Evolutionary conservation across 805 yeast genomes (phyloP).

Genomic region (Spathaspora arborariae): DNA sequence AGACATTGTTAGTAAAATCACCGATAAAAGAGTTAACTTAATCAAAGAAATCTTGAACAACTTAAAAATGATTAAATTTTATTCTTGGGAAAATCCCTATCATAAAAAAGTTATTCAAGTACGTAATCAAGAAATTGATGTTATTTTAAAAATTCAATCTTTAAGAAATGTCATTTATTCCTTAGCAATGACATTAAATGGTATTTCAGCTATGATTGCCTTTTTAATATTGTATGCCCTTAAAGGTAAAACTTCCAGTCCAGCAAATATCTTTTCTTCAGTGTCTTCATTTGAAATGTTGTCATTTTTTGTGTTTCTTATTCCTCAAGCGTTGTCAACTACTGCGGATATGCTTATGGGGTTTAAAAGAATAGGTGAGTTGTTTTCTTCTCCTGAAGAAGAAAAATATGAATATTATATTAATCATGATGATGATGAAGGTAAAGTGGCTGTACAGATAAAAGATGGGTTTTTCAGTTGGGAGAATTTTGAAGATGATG

Average conservation of each 20-base stretch:
- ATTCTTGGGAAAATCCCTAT: constrained; percentile 86
- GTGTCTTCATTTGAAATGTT: constrained; percentile 59
- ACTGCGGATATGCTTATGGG: constrained; percentile 64
- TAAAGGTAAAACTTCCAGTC: constrained; percentile 25
- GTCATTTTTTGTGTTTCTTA: constrained; percentile 53
- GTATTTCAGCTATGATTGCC: constrained; percentile 59
- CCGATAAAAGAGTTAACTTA: constrained; percentile 68
- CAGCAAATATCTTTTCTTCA: constrained; percentile 64
- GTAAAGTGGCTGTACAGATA: constrained; percentile 6
- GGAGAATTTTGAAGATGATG: background rate
- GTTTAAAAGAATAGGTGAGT: constrained; percentile 49
- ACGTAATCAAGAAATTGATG: constrained; percentile 55
- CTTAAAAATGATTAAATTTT: constrained; percentile 76
- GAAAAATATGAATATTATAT: constrained; percentile 49
- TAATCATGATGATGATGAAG: constrained; percentile 55
- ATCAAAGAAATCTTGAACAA: constrained; percentile 72
- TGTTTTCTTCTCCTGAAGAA: constrained; percentile 41
- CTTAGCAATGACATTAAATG: constrained; percentile 58
- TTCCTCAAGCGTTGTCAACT: constrained; percentile 63
- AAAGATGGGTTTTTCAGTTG: constrained; percentile 6
- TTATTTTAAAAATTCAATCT: constrained; percentile 57
- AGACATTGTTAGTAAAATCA: constrained; percentile 48
- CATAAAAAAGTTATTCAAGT: constrained; percentile 47
- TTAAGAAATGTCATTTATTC: constrained; percentile 60
- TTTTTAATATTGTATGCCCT: constrained; percentile 30